A percentile compares a stretch with the other conserved stretches of the same genome.
Evolutionary conservation across 2,329 filamentous ascomycete species (phyloP).

Genomic region (Corynespora cassiicola): DNA sequence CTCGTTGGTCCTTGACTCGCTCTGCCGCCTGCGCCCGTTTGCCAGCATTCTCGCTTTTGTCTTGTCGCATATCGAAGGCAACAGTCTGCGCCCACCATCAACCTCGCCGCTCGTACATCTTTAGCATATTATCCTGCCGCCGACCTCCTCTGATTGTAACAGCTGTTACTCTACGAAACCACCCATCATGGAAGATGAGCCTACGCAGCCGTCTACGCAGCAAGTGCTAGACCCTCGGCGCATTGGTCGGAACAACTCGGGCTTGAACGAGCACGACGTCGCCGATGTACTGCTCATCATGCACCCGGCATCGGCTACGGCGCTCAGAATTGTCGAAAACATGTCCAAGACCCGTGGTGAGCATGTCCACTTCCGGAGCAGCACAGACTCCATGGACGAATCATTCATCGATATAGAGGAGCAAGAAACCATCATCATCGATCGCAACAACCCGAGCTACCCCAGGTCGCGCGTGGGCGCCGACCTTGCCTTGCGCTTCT

Average conservation of each 20-base stretch:
- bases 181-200: constrained; percentile 38
- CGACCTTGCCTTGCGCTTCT: constrained; percentile 82
- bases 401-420: constrained; percentile 46
- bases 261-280: constrained; percentile 81
- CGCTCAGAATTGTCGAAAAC: constrained; percentile 72
- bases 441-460: constrained; percentile 18
- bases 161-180: no score
- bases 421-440: constrained; percentile 55
- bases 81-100: no score
- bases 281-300: constrained; percentile 90
- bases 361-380: constrained; percentile 61
- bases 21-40: no score
- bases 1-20: neutral
- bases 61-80: no score
- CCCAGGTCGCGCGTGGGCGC: constrained; percentile 28
- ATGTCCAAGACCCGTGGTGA: constrained; percentile 61
- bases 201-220: constrained; percentile 74
- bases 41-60: neutral
- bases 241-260: constrained; percentile 79
- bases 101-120: neutral
- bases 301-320: constrained; percentile 76
- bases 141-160: neutral
- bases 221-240: constrained; percentile 81
- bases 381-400: constrained; percentile 49
- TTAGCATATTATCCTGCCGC: neutral